These are phyloP conservation scores for Stephanodiscus minutulus DNA, from an alignment of 108 stramenopile genomes.

Conservation along the genomic window DNA sequence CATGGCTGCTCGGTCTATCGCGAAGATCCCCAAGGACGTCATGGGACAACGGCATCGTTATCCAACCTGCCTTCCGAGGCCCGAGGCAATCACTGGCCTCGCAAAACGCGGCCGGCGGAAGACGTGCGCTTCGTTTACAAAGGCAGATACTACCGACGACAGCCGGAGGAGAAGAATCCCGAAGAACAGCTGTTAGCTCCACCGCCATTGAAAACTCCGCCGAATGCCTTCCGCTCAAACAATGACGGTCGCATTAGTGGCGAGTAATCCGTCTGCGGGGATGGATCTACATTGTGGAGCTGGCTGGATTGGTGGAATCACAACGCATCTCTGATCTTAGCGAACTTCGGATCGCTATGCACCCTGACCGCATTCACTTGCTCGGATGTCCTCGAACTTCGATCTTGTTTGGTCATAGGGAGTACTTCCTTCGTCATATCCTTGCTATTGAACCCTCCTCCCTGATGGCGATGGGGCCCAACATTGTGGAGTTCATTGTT, in stretches of 20 bases:
- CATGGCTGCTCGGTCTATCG: not conserved
- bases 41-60: conserved; percentile 7
- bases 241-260: conserved; percentile 9
- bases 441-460: conserved; percentile 37
- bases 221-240: not conserved
- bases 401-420: conserved; percentile 62
- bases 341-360: conserved; percentile 75
- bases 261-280: not conserved
- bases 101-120: not conserved
- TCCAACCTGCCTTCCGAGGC: conserved; percentile 21
- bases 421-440: conserved; percentile 54
- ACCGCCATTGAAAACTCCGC: conserved; percentile 25
- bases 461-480: conserved; percentile 45
- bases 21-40: conserved; percentile 17
- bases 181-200: conserved; percentile 21
- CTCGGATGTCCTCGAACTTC: conserved; percentile 82
- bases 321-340: conserved; percentile 61
- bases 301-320: conserved; percentile 53
- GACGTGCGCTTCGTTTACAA: conserved; percentile 42
- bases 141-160: conserved; percentile 42
- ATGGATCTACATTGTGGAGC: conserved; percentile 29
- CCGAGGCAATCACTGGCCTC: conserved; percentile 24
- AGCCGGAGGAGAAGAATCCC: conserved; percentile 15
- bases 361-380: conserved; percentile 75
- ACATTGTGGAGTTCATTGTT: conserved; percentile 66